A percentile compares a stretch with the other conserved stretches of the same genome.
phyloP scores from a whole-genome alignment of 2,329 filamentous ascomycete genomes.

The Trichoderma sp. region DNA sequence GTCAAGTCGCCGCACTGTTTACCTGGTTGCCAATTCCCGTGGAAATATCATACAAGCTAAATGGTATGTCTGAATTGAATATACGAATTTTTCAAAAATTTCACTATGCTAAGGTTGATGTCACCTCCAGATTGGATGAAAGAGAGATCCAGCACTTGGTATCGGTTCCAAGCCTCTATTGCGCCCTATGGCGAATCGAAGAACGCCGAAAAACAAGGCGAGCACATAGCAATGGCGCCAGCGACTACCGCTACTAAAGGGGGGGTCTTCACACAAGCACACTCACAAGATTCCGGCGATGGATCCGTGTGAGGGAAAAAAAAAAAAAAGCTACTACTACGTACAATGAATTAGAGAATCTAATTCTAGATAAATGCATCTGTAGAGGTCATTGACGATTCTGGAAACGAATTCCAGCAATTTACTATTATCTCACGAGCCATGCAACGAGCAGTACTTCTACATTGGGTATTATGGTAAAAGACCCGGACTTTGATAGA shows the following conservation, averaged over 20 bases:
- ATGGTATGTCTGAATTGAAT: not conserved
- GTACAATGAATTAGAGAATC: not conserved
- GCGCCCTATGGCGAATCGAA: not conserved
- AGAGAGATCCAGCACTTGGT: not conserved
- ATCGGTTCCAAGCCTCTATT: not conserved
- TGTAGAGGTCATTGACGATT: not conserved
- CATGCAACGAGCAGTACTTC: not conserved
- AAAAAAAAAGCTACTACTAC: not conserved
- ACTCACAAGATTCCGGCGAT: not conserved
- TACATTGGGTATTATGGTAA: too few relatives aligned
- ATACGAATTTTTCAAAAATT: not conserved
- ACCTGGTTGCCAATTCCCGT: not conserved
- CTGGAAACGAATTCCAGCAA: not conserved
- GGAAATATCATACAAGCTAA: not conserved
- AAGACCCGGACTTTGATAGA: too few relatives aligned
- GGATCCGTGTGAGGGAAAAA: not conserved
- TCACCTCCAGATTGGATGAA: not conserved
- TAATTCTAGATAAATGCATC: not conserved
- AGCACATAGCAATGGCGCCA: not conserved
- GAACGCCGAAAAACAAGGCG: not conserved
- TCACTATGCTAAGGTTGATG: not conserved
- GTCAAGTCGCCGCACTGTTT: not conserved
- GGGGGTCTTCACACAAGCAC: not conserved
- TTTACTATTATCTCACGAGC: not conserved
- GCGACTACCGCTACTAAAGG: not conserved